Percentiles rank a stretch among this genome's conserved stretches.
These are phyloP conservation scores for Aspergillus diversus DNA, from an alignment of 495 filamentous ascomycete species.

Conservation along the genomic window DNA sequence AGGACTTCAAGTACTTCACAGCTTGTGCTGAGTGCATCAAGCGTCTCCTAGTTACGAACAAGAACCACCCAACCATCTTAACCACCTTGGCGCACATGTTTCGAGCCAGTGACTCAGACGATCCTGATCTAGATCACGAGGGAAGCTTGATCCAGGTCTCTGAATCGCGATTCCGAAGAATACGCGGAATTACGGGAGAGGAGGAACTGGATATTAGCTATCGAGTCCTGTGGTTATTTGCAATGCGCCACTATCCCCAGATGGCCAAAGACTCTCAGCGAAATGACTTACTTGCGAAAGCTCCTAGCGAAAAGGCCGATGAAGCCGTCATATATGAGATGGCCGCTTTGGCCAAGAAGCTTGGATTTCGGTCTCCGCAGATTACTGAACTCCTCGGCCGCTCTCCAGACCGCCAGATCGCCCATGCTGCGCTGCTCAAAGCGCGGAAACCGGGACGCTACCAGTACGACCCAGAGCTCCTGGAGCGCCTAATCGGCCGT, in stretches of 20 bases:
- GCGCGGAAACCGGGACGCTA: slow-evolving; percentile 35
- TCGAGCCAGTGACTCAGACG: slow-evolving; percentile 2
- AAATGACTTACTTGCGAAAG: slow-evolving; percentile 29
- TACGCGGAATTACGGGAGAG: neutral
- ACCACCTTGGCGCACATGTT: slow-evolving; percentile 6
- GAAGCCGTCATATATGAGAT: slow-evolving; percentile 32
- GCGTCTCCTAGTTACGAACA: slow-evolving; percentile 22
- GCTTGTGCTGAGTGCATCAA: slow-evolving; percentile 32
- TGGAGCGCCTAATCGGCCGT: slow-evolving; percentile 26
- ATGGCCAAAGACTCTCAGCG: slow-evolving; percentile 26
- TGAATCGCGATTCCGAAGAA: slow-evolving; percentile 25
- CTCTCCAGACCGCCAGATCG: slow-evolving; percentile 37
- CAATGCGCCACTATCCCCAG: slow-evolving; percentile 32
- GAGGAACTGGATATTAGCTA: slow-evolving; percentile 28
- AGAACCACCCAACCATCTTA: slow-evolving; percentile 22
- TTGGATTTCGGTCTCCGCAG: slow-evolving; percentile 33
- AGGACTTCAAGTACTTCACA: slow-evolving; percentile 39
- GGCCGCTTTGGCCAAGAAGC: slow-evolving; percentile 29
- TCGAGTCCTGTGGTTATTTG: slow-evolving; percentile 32
- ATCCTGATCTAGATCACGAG: too few relatives aligned
- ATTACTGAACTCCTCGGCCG: slow-evolving; percentile 28
- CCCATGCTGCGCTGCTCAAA: slow-evolving; percentile 32
- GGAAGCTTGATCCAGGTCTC: slow-evolving; percentile 33
- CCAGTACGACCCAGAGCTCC: slow-evolving; percentile 27
- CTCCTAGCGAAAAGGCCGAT: slow-evolving; percentile 28